A percentile compares a stretch with the other conserved stretches of the same genome.
Evolutionary conservation across 208 protist genomes (phyloP).

Genomic region (Strigomonas galati): DNA sequence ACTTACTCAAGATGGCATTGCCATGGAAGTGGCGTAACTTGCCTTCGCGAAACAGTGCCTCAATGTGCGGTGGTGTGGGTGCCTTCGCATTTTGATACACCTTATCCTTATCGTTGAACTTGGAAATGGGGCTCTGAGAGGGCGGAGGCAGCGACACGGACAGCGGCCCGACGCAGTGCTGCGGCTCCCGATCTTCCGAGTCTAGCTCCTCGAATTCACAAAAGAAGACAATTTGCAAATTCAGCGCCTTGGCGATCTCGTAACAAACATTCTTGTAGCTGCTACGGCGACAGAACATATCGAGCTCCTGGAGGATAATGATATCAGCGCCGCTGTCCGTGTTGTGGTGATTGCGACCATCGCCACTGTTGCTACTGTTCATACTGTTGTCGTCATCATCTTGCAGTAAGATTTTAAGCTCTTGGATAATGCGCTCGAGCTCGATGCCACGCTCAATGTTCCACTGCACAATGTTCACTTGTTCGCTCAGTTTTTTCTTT

Average conservation of each 20-base stretch:
- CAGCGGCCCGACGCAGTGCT: slow-evolving; percentile 48
- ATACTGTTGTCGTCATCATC: too few species aligned
- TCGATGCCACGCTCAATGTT: slow-evolving; percentile 81
- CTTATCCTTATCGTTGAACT: not conserved
- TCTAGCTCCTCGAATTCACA: slow-evolving; percentile 82
- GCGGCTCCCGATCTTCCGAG: slow-evolving; percentile 17
- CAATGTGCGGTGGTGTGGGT: not conserved
- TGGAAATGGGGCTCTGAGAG: not conserved
- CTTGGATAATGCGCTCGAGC: slow-evolving; percentile 51
- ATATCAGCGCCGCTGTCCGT: slow-evolving; percentile 49
- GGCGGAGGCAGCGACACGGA: slow-evolving; percentile 25
- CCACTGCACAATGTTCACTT: slow-evolving; percentile 67
- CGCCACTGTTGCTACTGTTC: slow-evolving; percentile 2
- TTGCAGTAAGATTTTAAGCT: slow-evolving; percentile 20
- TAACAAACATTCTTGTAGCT: slow-evolving; percentile 56
- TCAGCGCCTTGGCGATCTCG: slow-evolving; percentile 52
- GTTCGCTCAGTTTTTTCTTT: slow-evolving; percentile 36
- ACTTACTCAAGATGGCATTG: slow-evolving; percentile 66
- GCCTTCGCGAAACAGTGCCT: not conserved
- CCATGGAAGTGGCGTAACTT: slow-evolving; percentile 65
- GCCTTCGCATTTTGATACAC: not conserved
- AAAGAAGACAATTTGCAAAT: slow-evolving; percentile 62
- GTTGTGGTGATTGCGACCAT: too few species aligned
- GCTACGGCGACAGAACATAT: slow-evolving; percentile 73
- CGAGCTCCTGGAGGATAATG: slow-evolving; percentile 77